phyloP scores from a whole-genome alignment of 495 filamentous ascomycete species.

The Daldinia caldariorum region DNA sequence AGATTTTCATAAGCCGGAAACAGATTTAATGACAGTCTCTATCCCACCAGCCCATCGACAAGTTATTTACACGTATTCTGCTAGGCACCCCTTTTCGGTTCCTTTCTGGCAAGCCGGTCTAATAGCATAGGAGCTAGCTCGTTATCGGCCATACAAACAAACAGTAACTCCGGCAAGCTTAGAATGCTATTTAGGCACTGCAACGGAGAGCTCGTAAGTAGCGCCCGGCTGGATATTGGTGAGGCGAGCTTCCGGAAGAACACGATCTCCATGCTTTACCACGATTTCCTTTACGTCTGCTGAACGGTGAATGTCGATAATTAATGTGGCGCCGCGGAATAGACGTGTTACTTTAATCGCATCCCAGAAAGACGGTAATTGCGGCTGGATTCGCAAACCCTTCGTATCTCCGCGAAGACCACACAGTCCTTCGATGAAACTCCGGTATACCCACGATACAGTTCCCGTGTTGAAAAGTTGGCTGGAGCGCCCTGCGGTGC shows the following conservation, averaged over 20 bases:
- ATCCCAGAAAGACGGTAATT: slow-evolving; percentile 61
- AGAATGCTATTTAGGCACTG: slow-evolving; percentile 45
- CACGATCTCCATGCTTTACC: slow-evolving; percentile 48
- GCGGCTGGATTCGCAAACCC: slow-evolving; percentile 58
- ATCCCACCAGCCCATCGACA: slow-evolving; percentile 13
- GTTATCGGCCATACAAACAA: neutral
- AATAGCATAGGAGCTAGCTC: neutral
- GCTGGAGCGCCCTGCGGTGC: slow-evolving; percentile 63
- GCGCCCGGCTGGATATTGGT: slow-evolving; percentile 51
- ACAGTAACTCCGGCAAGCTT: neutral
- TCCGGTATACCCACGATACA: slow-evolving; percentile 64
- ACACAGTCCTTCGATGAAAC: slow-evolving; percentile 64
- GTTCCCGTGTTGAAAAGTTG: slow-evolving; percentile 68
- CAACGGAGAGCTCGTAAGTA: slow-evolving; percentile 55
- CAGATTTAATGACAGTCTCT: slow-evolving; percentile 23
- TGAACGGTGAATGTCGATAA: slow-evolving; percentile 54
- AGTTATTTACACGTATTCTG: slow-evolving; percentile 7
- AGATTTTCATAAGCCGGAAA: slow-evolving; percentile 6
- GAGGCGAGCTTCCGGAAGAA: slow-evolving; percentile 53
- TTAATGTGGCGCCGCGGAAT: slow-evolving; percentile 63
- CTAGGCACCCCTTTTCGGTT: slow-evolving; percentile 18
- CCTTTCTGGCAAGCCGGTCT: neutral
- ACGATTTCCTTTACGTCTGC: slow-evolving; percentile 56
- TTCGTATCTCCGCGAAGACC: slow-evolving; percentile 60
- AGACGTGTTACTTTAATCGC: slow-evolving; percentile 58